Evolutionary conservation across 164 flowering plant genomes (phyloP), one percentile per base, ranked within the genome.

Genomic region (Cinnamomum micranthum): DNA sequence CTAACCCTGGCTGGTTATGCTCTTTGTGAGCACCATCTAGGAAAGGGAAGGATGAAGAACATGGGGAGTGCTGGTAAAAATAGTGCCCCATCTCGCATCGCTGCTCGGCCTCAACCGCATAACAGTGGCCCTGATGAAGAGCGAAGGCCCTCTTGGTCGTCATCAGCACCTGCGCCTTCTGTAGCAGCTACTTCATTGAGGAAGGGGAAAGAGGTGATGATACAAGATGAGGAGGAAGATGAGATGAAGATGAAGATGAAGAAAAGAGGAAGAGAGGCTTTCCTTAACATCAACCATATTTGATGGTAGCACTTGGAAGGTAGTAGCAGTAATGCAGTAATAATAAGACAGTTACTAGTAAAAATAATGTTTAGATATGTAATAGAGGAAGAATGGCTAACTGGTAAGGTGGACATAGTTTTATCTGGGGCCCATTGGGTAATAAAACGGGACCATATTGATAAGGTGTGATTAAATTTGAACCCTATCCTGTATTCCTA

Each of bases 41-140:
- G 68, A 25, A 73, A 71, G 50, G 73, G 64, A 22, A 70, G 55
- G 60, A 9, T n/a, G 22, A 70, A n/a, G 33, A 70, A 22, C 23
- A 41, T 70, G 31, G 47, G 60, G 5, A 55, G 60, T 55, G 60
- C 13, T 55, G 60, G 60, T 20, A 41, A 41, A 41, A 7, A 9
- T 7, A 41, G 10, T 6, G 47, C 47, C 11, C 47, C 47, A 9
- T 41, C 47, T 41, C 47, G 47, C 47, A 41, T 41, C 60, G 20
- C 60, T 15, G 60, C 17, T 15, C n/a, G n/a, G n/a, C 6, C n/a
- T 55, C 60, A 55, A 15, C n/a, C 60, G n/a, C n/a, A 41, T 6
- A 55, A 55, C 60, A 55, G 20, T 55, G 60, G n/a, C 60, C 47
- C 9, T 41, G n/a, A 55, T 15, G n/a, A 17, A 55, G 20, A 55